Conservation (phyloP, 805 yeast genomes). For the Blastobotrys mokoenaii region DNA sequence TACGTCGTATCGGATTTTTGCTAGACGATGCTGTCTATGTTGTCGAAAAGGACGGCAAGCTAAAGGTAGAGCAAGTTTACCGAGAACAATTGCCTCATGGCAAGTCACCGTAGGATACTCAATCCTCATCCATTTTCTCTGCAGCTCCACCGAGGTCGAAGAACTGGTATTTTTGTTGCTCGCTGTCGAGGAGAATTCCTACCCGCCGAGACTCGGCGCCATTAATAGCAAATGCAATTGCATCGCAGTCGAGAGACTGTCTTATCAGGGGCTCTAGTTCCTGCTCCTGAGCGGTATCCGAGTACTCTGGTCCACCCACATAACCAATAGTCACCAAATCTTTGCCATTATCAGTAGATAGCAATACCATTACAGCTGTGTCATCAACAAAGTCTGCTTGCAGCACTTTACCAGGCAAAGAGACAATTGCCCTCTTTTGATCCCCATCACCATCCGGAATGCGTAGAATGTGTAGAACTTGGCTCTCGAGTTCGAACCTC, state of each 20-base stretch:
- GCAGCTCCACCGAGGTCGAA: conserved; percentile 12
- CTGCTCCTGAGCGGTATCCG: neutral
- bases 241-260: conserved; percentile 2
- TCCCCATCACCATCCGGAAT: neutral
- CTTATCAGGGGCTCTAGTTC: neutral
- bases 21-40: conserved; percentile 2
- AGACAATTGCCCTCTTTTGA: neutral
- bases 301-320: no score
- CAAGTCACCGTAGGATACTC: neutral
- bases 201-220: conserved; percentile 9
- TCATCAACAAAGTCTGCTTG: conserved; percentile 12
- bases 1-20: no score
- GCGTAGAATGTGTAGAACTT: neutral
- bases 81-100: neutral
- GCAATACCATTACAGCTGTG: conserved; percentile 5
- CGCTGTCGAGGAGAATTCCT: conserved; percentile 11
- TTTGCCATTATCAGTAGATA: neutral
- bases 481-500: neutral
- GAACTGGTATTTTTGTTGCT: conserved; percentile 9
- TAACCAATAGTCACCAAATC: no score
- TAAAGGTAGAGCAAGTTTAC: conserved; percentile 4
- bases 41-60: conserved; percentile 5
- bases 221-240: conserved; percentile 8
- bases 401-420: neutral
- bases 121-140: conserved; percentile 1